Evolutionary conservation across 495 filamentous ascomycete species (phyloP).

Genomic region (Xylaria palmicola): DNA sequence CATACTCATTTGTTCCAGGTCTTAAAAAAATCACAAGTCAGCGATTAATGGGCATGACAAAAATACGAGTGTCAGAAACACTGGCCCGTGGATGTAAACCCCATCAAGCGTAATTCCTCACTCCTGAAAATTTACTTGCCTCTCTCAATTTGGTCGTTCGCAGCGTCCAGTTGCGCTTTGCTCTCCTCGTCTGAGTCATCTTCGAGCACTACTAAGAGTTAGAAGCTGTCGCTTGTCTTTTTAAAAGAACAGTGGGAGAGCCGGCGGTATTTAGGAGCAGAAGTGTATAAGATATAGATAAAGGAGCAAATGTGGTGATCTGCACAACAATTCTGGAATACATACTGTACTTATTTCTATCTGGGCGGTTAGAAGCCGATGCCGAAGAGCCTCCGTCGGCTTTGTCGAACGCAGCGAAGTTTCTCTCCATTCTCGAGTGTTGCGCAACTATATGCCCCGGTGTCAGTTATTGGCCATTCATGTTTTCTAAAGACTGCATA

Average conservation of each 20-base stretch:
- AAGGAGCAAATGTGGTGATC: background rate
- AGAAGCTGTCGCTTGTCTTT: background rate
- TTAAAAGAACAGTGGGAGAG: no score
- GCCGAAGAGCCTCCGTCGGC: background rate
- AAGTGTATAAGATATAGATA: no score
- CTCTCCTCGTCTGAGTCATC: slow-evolving; percentile 29
- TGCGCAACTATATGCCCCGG: slow-evolving; percentile 5
- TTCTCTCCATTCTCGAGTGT: slow-evolving; percentile 24
- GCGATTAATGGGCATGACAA: background rate
- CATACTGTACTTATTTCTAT: slow-evolving; percentile 26
- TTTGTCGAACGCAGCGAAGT: slow-evolving; percentile 18
- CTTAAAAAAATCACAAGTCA: slow-evolving; percentile 3
- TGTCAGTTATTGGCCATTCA: background rate
- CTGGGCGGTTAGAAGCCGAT: slow-evolving; percentile 4
- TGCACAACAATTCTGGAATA: background rate
- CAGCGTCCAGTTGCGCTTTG: slow-evolving; percentile 56
- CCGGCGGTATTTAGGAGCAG: background rate
- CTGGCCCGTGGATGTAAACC: slow-evolving; percentile 29
- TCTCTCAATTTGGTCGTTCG: slow-evolving; percentile 71
- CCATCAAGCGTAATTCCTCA: background rate
- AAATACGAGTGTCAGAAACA: background rate
- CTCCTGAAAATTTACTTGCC: background rate
- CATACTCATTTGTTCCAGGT: slow-evolving; percentile 51
- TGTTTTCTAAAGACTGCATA: background rate
- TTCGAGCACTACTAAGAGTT: slow-evolving; percentile 17